Conservation (phyloP, 2,329 filamentous ascomycete genomes). For the Alternaria panax region DNA sequence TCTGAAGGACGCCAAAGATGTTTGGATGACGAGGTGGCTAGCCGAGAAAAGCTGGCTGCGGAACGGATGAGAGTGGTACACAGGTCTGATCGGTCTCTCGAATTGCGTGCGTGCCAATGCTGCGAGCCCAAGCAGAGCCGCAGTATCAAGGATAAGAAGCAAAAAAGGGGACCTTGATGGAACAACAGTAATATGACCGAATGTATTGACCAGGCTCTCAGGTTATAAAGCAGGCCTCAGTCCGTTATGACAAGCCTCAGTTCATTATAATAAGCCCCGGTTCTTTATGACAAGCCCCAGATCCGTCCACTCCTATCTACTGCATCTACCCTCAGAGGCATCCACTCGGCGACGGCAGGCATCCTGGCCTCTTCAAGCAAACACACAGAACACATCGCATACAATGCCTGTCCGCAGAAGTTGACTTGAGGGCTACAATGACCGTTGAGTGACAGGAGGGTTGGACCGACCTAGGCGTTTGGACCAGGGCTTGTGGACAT, state of each 20-base stretch:
- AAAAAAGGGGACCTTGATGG: conserved; percentile 11
- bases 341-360: conserved; percentile 3
- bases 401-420: conserved; percentile 4
- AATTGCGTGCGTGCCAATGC: background rate
- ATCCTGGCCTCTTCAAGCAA: conserved; percentile 8
- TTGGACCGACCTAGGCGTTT: background rate
- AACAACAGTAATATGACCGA: conserved; percentile 21
- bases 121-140: conserved; percentile 5
- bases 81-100: background rate
- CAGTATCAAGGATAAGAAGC: conserved; percentile 11
- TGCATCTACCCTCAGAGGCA: conserved; percentile 5
- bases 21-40: background rate
- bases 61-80: conserved; percentile 4
- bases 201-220: conserved; percentile 25
- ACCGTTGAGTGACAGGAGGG: conserved; percentile 14
- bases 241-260: conserved; percentile 6
- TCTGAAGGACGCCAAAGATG: background rate
- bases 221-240: conserved; percentile 21
- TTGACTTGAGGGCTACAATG: conserved; percentile 1
- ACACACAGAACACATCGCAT: conserved; percentile 10
- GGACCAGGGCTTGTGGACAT: conserved; percentile 9
- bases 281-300: conserved; percentile 2
- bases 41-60: background rate
- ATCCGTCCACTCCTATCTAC: conserved; percentile 3
- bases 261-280: conserved; percentile 18